These are phyloP conservation scores for Furcasterigmium furcatum DNA, from an alignment of 2,329 filamentous ascomycete species.

Conservation along the genomic window DNA sequence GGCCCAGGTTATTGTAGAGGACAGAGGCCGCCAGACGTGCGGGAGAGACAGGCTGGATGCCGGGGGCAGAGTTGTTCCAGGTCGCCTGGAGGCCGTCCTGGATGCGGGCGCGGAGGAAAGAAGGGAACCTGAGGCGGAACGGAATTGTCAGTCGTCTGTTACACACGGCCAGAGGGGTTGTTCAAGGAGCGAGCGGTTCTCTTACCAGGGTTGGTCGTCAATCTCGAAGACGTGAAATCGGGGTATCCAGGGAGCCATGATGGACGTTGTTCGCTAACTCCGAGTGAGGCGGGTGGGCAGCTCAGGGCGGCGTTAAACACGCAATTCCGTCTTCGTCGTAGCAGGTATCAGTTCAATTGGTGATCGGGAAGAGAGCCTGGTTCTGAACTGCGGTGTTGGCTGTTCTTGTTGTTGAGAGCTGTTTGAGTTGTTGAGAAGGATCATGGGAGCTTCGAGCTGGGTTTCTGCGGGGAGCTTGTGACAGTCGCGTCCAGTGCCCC, in stretches of 20 bases:
- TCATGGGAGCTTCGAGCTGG: no score
- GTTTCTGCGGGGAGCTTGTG: no score
- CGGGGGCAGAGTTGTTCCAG: slow-evolving; percentile 59
- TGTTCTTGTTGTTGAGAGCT: neutral
- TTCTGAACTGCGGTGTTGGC: no score
- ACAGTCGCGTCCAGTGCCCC: no score
- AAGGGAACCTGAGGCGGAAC: slow-evolving; percentile 56
- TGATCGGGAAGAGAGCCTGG: neutral
- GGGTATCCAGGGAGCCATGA: slow-evolving; percentile 48
- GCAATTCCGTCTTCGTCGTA: no score
- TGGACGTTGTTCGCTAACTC: slow-evolving; percentile 5
- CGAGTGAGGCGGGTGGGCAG: neutral
- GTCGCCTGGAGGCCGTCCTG: slow-evolving; percentile 62
- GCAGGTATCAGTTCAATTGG: neutral
- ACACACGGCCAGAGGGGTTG: no score
- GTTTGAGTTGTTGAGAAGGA: neutral
- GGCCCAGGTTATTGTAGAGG: slow-evolving; percentile 48
- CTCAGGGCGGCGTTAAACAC: no score
- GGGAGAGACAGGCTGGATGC: slow-evolving; percentile 54
- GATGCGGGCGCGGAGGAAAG: slow-evolving; percentile 60
- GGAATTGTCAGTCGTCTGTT: slow-evolving; percentile 8
- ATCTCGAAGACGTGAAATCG: slow-evolving; percentile 66
- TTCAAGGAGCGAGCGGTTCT: slow-evolving; percentile 1
- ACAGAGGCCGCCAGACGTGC: slow-evolving; percentile 57
- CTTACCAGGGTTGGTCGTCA: slow-evolving; percentile 63